These are phyloP conservation scores for Ophiorrhiza pumila DNA, from an alignment of 257 asterid genomes.

Conservation along the genomic window DNA sequence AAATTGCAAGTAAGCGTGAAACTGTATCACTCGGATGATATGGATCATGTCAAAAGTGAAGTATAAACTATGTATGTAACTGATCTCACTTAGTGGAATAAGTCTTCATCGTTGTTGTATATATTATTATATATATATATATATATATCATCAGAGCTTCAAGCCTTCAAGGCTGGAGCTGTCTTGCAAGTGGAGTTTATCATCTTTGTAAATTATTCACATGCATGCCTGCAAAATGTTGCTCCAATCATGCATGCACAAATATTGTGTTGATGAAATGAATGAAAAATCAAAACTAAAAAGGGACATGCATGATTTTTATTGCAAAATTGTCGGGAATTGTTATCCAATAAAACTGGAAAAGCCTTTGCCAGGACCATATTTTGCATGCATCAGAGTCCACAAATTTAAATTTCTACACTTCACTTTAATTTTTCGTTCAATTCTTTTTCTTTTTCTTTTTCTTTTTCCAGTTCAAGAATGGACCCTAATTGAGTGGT, in stretches of 20 bases:
- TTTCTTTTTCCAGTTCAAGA: background rate
- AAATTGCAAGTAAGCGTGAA: too few relatives aligned
- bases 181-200: background rate
- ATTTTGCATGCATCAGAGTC: background rate
- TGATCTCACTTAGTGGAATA: too few relatives aligned
- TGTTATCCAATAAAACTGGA: background rate
- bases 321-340: background rate
- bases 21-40: too few relatives aligned
- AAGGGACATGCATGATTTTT: background rate
- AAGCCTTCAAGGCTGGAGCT: background rate
- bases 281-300: background rate
- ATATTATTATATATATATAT: too few relatives aligned
- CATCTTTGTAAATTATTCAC: background rate
- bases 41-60: too few relatives aligned
- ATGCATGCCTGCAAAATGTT: background rate
- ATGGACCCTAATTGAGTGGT: background rate
- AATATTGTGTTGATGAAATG: background rate
- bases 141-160: too few relatives aligned
- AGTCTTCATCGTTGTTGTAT: too few relatives aligned
- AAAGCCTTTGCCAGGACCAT: background rate
- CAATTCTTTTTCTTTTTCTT: too few relatives aligned
- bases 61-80: too few relatives aligned
- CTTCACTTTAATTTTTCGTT: too few relatives aligned
- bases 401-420: too few relatives aligned
- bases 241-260: background rate